Evolutionary conservation across 2,329 filamentous ascomycete species (phyloP), one percentile per base, ranked within the genome.

Genomic region (Monilinia laxa): DNA sequence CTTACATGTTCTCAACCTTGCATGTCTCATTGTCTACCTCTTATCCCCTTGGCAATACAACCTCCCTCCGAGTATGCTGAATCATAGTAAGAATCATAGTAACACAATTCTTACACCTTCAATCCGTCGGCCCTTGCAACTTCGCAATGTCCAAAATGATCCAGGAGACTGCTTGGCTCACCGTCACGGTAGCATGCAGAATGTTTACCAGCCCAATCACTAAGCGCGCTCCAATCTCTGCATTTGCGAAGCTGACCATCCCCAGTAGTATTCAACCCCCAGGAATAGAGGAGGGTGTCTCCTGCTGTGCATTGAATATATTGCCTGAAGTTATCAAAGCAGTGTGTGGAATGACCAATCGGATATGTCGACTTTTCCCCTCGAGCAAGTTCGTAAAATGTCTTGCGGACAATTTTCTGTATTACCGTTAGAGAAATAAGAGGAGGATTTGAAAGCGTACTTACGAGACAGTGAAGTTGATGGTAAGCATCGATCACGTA

Each of bases 401-500:
- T 52, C 25, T 52, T 28, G n/a, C 49, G 49, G 49, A 52, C 49
- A 14, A 52, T 52, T 52, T 52, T 52, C 49, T 52, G 11, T n/a
- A 11, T 12, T 14, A 3, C 4, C 3, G 23, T 52, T 25, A 52
- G 49, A 14, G 10, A 6, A 14, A 52, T 52, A 2, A 52, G 1
- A 14, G 23, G 25, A 52, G 23, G 49, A 52, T 25, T 25, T 52
- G 49, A n/a, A 14, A 25, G 49, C 12, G 4, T 4, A 25, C 49
- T 4, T 14, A 52, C 49, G 23, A 52, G 49, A 11, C 49, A 52
- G 23, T 52, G 49, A 52, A 52, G 49, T n/a, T 52, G 49, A 52
- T 52, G 49, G 23, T 52, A 52, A 52, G 49, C 49, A 25, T 52
- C 49, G 23, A 52, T 52, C 49, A 52, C 49, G 49, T 52, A 52